A percentile compares a stretch with the other conserved stretches of the same genome.
Conservation (phyloP, 495 filamentous ascomycete genomes). For the Entonaema liquescens region DNA sequence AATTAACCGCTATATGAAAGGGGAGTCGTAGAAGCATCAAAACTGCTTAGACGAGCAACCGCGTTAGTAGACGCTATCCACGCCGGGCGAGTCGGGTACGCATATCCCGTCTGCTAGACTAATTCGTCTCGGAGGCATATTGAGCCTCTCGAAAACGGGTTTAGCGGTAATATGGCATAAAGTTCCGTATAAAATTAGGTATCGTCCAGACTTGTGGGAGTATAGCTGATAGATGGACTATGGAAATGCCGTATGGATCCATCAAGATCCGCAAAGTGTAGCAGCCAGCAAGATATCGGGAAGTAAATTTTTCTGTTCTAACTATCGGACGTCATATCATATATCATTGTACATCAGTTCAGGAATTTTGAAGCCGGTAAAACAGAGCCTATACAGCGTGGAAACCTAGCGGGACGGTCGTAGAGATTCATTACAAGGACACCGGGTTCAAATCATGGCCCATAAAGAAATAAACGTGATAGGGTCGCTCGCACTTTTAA, state of each 20-base stretch:
- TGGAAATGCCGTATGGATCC: conserved; percentile 3
- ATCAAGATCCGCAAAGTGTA: background rate
- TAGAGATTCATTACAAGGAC: background rate
- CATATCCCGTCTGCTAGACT: background rate
- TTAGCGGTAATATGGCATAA: background rate
- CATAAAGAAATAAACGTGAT: conserved; percentile 22
- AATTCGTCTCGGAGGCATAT: background rate
- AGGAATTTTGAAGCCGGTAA: conserved; percentile 6
- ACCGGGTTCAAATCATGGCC: background rate
- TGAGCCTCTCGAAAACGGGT: background rate
- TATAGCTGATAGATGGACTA: background rate
- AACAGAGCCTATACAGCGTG: conserved; percentile 1
- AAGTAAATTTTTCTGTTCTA: background rate
- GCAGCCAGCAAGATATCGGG: conserved; percentile 1
- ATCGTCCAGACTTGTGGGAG: background rate
- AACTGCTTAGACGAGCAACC: background rate
- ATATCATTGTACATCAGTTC: conserved; percentile 3
- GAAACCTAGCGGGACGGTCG: background rate
- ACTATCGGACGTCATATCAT: conserved; percentile 1
- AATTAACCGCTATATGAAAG: background rate
- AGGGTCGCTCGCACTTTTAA: conserved; percentile 8
- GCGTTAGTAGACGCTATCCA: background rate
- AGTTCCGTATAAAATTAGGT: background rate
- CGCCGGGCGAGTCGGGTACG: background rate
- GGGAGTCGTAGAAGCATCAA: background rate